These are phyloP conservation scores for Aspergillus sclerotioniger DNA, from an alignment of 495 filamentous ascomycete genomes.

Conservation along the genomic window DNA sequence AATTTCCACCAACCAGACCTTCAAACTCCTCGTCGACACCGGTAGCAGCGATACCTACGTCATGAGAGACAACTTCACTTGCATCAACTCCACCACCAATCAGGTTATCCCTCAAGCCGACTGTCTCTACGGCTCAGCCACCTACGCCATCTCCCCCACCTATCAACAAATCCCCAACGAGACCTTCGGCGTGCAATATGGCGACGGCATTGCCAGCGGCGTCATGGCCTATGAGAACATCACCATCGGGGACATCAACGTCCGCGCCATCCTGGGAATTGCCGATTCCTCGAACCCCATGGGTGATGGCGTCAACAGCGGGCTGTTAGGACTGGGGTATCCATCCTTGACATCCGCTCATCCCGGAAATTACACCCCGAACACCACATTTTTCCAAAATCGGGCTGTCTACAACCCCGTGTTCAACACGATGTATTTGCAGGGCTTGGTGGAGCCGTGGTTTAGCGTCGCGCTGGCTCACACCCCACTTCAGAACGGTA, in stretches of 20 bases:
- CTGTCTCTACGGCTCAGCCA: slow-evolving; percentile 47
- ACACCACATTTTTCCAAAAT: slow-evolving; percentile 26
- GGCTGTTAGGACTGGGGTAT: slow-evolving; percentile 62
- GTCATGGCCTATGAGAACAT: slow-evolving; percentile 57
- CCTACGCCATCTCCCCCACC: slow-evolving; percentile 42
- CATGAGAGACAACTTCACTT: slow-evolving; percentile 45
- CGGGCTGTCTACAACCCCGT: slow-evolving; percentile 51
- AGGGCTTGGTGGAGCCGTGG: slow-evolving; percentile 51
- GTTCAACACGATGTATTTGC: slow-evolving; percentile 54
- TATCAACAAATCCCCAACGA: slow-evolving; percentile 41
- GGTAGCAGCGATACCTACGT: slow-evolving; percentile 64
- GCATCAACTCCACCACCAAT: slow-evolving; percentile 35
- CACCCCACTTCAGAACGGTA: slow-evolving; percentile 16
- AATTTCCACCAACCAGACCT: slow-evolving; percentile 29
- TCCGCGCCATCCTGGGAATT: slow-evolving; percentile 53
- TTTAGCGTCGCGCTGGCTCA: slow-evolving; percentile 48
- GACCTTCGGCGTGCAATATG: slow-evolving; percentile 60
- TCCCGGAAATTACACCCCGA: slow-evolving; percentile 27
- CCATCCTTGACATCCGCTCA: slow-evolving; percentile 44
- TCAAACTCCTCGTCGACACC: slow-evolving; percentile 57
- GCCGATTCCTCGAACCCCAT: slow-evolving; percentile 47
- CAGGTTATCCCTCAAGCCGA: slow-evolving; percentile 22
- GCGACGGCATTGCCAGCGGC: slow-evolving; percentile 54
- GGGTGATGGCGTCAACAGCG: slow-evolving; percentile 45
- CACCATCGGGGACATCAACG: slow-evolving; percentile 52